A percentile compares a stretch with the other conserved stretches of the same genome.
Conservation (phyloP, 2,329 filamentous ascomycete species). For the Aspergillus felis region DNA sequence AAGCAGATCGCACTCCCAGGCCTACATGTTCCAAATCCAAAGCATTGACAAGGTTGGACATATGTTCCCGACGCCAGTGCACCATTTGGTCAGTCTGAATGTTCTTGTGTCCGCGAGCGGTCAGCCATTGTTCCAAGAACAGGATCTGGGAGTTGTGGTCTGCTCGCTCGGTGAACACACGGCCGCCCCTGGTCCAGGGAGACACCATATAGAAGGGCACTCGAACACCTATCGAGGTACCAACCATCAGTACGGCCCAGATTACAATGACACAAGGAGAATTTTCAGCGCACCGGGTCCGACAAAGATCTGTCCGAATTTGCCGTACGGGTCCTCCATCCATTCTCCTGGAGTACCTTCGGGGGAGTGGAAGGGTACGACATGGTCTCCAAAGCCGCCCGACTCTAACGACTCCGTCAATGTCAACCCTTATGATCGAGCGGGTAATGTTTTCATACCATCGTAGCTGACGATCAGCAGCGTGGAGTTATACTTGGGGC, state of each 20-base stretch:
- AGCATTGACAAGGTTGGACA: conserved; percentile 48
- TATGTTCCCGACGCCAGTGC: conserved; percentile 45
- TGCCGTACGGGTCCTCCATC: conserved; percentile 45
- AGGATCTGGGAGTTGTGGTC: conserved; percentile 56
- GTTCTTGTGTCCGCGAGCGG: conserved; percentile 39
- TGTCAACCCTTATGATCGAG: not conserved
- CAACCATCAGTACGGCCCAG: not conserved
- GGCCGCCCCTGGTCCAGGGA: conserved; percentile 52
- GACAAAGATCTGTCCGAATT: conserved; percentile 41
- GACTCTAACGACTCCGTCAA: conserved; percentile 37
- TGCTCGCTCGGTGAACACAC: conserved; percentile 52
- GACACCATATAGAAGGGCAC: conserved; percentile 55
- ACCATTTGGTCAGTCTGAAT: conserved; percentile 44
- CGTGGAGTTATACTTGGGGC: conserved; percentile 48
- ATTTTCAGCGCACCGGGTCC: conserved; percentile 35
- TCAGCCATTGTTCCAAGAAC: conserved; percentile 52
- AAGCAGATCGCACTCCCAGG: not conserved
- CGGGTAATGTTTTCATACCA: conserved; percentile 25
- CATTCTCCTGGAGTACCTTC: conserved; percentile 51
- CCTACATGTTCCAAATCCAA: conserved; percentile 42
- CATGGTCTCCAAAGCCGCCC: conserved; percentile 54
- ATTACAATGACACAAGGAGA: not conserved
- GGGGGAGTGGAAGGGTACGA: conserved; percentile 50
- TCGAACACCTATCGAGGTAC: conserved; percentile 39
- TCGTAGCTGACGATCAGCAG: conserved; percentile 51